Evolutionary conservation across 2,329 filamentous ascomycete species (phyloP), one percentile per base, ranked within the genome.

Genomic region (Amauroascus niger): DNA sequence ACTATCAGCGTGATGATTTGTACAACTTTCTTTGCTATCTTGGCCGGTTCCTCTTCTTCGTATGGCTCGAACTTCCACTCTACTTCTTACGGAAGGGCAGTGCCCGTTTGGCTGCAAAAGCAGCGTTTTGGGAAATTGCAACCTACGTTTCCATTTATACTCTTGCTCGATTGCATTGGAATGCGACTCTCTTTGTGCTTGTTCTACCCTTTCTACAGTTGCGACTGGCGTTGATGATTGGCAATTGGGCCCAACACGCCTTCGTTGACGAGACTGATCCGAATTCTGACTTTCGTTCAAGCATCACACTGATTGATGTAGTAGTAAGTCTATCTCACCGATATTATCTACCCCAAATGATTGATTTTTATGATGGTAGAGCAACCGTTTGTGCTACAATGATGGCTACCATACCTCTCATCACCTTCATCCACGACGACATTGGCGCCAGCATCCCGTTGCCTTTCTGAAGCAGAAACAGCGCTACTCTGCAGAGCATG

Each of bases 161-260:
- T 43, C 67, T 82, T 58, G 77, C 76, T 55, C 69, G 64, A 6
- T 67, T 76, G 46, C 79, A 82, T 65, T 64, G 74, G 18, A 71
- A 71, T 1, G 79, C 86, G 0, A 79, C 84, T 0, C 63, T 80
- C 4, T 87, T 84, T 61, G 81, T 81, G 0, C 77, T 87, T 26
- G 61, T 89, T 1, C 64, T 88, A 1, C 87, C 87, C 0, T 74
- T 90, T 18, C 59, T 79, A 1, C 67, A 84, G 28, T 76, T 90
- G 68, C 77, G 87, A 0, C 61, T 87, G 16, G 86, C 82, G 0
- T 67, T 91, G 58, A 91, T 90, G 87, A 76, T 87, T 6, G 87
- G 87, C 1, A 91, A 91, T 64, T 91, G 86, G 85, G 87, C 85
- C 2, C 87, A 91, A 65, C 87, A 91, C 65, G 86, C 86, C 1